Base-by-base conservation (phyloP, 805 yeast genomes). In the Candida nemodendra region DNA sequence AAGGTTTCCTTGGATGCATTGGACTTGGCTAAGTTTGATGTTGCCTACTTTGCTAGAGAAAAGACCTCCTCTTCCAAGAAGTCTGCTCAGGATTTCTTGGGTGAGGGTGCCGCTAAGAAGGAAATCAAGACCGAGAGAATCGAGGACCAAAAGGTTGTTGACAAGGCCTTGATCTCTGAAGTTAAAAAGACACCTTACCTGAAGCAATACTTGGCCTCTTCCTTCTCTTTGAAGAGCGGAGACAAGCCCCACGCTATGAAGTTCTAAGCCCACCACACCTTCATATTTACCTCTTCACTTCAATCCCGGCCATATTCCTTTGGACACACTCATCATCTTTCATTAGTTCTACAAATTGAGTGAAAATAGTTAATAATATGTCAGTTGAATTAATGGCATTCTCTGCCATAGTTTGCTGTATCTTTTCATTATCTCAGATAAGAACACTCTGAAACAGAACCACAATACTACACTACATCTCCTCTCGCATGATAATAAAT, bases 241-340 rank as follows among this genome's bases (percentile, higher is more conserved):
- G 99, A 91, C 81, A 88, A 77, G 75, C 99, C 99, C 65, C 99
- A 91, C 76, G 81, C 84, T 71, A 86, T 93, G 84, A 88, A 89
- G 80, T 91, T 93, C 74, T 91, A 88, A 84, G 59, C 54, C 24
- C 11, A 9, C 12, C 12, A 23, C 12, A 23, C 26, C 12, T 12
- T 23, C 26, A 23, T 23, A 23, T 23, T 12, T 23, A 23, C 26
- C 12, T 12, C 9, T 9, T 23, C 9, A 9, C 12, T 9, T 9
- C 26, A 23, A 23, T 9, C 26, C 26, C 9, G 12, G n/a, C n/a
- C 29, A 13, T 7, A 13, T 13, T 8, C n/a, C 29, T 12, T 27
- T 27, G 29, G n/a, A n/a, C n/a, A n/a, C n/a, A n/a, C n/a, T n/a
- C n/a, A n/a, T n/a, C n/a, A n/a, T n/a, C n/a, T n/a, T n/a, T n/a